These are phyloP conservation scores for Capronia americana DNA, from an alignment of 2,329 filamentous ascomycete genomes.

Conservation along the genomic window DNA sequence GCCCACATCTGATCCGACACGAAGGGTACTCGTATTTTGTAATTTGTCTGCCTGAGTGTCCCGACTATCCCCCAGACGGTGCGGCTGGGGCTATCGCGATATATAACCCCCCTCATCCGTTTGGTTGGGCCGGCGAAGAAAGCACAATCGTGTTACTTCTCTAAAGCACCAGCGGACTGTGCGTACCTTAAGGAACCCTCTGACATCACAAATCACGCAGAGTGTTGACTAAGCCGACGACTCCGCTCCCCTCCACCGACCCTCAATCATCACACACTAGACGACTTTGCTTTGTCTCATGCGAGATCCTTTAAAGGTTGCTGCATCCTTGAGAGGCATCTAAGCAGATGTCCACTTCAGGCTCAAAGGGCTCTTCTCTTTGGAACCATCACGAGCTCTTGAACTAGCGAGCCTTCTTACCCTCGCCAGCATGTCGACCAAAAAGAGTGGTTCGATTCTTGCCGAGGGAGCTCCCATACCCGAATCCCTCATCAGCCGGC, in stretches of 20 bases:
- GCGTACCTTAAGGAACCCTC: background rate
- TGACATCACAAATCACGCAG: slow-evolving; percentile 7
- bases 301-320: background rate
- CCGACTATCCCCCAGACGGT: no score
- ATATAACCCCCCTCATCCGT: background rate
- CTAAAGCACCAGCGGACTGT: background rate
- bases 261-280: background rate
- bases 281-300: background rate
- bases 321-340: background rate
- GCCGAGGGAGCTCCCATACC: slow-evolving; percentile 18
- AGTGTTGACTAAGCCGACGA: slow-evolving; percentile 15
- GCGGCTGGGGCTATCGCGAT: background rate
- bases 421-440: slow-evolving; percentile 21
- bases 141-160: background rate
- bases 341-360: background rate
- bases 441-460: slow-evolving; percentile 7
- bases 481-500: slow-evolving; percentile 37
- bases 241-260: slow-evolving; percentile 3
- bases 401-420: background rate
- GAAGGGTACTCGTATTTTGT: background rate
- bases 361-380: background rate
- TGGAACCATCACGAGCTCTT: background rate
- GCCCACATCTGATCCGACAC: background rate
- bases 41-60: background rate
- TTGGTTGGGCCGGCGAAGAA: background rate